phyloP scores from a whole-genome alignment of 192 early-diverging fungal genomes.

The Mortierella alpina region DNA sequence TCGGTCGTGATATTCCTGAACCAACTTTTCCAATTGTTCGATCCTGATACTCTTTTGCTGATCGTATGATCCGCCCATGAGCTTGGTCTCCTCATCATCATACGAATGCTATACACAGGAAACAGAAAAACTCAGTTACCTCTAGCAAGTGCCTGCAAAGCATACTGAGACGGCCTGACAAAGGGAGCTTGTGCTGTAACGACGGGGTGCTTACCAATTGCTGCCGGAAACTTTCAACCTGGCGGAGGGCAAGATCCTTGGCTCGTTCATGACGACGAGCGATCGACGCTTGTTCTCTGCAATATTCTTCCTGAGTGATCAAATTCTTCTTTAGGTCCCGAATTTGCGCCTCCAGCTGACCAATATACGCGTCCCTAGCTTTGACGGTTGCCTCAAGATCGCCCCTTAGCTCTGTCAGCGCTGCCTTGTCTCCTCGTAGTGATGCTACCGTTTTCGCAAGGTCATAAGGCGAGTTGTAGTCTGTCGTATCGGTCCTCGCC shows the following conservation, averaged over 20 bases:
- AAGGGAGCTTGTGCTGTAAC: neutral
- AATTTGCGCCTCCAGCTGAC: constrained; percentile 54
- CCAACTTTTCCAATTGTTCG: constrained; percentile 67
- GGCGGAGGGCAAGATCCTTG: constrained; percentile 66
- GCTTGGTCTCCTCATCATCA: constrained; percentile 60
- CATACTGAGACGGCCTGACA: too few relatives aligned
- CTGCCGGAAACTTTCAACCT: constrained; percentile 70
- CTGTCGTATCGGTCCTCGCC: constrained; percentile 54
- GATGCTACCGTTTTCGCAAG: constrained; percentile 59
- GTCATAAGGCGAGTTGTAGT: constrained; percentile 63
- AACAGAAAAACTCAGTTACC: neutral
- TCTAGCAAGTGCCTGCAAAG: too few relatives aligned
- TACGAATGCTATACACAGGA: constrained; percentile 56
- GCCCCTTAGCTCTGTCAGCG: constrained; percentile 53
- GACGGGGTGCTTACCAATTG: constrained; percentile 63
- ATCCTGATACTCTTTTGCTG: constrained; percentile 69
- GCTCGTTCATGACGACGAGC: constrained; percentile 56
- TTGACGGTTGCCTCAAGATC: constrained; percentile 47
- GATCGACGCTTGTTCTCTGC: constrained; percentile 46
- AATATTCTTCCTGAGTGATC: constrained; percentile 56
- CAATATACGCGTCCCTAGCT: constrained; percentile 48
- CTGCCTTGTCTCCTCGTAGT: constrained; percentile 58
- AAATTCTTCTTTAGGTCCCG: constrained; percentile 54
- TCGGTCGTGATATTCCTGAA: constrained; percentile 67
- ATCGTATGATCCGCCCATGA: constrained; percentile 68